Percentiles rank a stretch among this genome's conserved stretches.
phyloP scores from a whole-genome alignment of 495 filamentous ascomycete genomes.

The Trichodelitschia bisporula region DNA sequence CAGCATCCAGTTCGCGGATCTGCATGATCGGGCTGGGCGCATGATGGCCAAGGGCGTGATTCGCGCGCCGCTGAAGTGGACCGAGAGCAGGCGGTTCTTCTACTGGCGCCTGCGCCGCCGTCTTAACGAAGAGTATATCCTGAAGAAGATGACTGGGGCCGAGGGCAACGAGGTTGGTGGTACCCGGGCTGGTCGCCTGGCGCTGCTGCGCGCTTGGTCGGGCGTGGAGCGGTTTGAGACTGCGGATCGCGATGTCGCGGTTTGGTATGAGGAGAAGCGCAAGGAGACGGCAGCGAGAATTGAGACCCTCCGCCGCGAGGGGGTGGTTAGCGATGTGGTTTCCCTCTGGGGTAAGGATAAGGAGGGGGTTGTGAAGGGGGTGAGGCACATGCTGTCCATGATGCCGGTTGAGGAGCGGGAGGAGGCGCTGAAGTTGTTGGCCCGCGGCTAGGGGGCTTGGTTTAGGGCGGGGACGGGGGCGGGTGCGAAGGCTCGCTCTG shows the following conservation, averaged over 20 bases:
- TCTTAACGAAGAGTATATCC: conserved; percentile 85
- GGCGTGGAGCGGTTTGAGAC: conserved; percentile 43
- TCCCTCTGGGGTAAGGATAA: conserved; percentile 46
- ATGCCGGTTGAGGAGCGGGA: conserved; percentile 75
- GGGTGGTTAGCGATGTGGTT: conserved; percentile 55
- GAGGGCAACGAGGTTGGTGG: conserved; percentile 17
- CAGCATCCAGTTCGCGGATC: conserved; percentile 80
- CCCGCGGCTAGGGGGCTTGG: no score
- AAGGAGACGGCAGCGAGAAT: conserved; percentile 56
- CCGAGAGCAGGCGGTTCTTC: conserved; percentile 89
- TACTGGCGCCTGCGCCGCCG: conserved; percentile 97
- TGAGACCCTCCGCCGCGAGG: conserved; percentile 52
- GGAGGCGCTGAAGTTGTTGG: conserved; percentile 42
- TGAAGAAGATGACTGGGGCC: conserved; percentile 57
- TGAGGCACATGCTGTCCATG: conserved; percentile 62
- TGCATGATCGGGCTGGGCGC: conserved; percentile 89
- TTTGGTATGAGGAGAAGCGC: conserved; percentile 93
- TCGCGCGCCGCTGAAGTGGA: conserved; percentile 60
- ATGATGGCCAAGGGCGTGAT: conserved; percentile 96
- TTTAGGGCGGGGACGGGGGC: no score
- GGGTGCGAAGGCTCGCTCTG: no score
- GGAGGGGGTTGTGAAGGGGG: conserved; percentile 62
- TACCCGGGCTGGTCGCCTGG: conserved; percentile 27
- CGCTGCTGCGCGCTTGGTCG: conserved; percentile 53
- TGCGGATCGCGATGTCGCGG: conserved; percentile 62